Conservation (phyloP, 306 rosid species). For the Psophocarpus tetragonolobus region DNA sequence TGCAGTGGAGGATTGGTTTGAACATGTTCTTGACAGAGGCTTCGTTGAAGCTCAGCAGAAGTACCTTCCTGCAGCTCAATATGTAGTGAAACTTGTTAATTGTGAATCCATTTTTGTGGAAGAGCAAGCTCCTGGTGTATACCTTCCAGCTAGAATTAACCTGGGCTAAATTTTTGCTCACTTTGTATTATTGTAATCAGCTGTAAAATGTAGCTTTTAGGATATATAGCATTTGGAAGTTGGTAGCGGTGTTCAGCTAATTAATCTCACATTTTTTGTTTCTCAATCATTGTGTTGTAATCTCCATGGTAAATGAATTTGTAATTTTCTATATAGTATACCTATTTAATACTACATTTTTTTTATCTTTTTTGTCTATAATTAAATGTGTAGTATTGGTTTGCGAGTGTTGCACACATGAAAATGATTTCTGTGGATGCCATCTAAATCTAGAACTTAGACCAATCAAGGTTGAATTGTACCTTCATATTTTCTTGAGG, state of each 20-base stretch:
- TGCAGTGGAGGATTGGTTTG: conserved; percentile 68
- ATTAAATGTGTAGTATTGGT: background rate
- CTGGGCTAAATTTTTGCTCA: conserved; percentile 48
- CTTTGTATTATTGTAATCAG: conserved; percentile 50
- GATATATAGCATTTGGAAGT: conserved; percentile 43
- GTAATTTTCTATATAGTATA: conserved; percentile 3
- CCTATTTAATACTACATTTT: background rate
- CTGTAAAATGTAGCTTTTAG: conserved; percentile 61
- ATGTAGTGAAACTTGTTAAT: conserved; percentile 56
- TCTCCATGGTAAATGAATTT: conserved; percentile 36
- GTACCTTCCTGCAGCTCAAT: conserved; percentile 31
- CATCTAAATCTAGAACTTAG: background rate
- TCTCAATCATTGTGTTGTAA: conserved; percentile 41
- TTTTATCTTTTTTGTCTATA: background rate
- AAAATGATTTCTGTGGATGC: background rate
- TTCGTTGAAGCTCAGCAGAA: conserved; percentile 59
- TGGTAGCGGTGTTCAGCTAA: conserved; percentile 40
- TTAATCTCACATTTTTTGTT: conserved; percentile 43
- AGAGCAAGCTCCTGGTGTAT: conserved; percentile 56
- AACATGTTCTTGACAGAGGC: conserved; percentile 61
- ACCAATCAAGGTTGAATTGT: background rate
- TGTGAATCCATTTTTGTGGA: conserved; percentile 51
- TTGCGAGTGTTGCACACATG: background rate
- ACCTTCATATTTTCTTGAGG: too few species aligned
- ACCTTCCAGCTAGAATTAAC: conserved; percentile 79